A percentile compares a stretch with the other conserved stretches of the same genome.
Evolutionary conservation across 2,329 filamentous ascomycete genomes (phyloP).

Genomic region (Fusarium nematophilum): DNA sequence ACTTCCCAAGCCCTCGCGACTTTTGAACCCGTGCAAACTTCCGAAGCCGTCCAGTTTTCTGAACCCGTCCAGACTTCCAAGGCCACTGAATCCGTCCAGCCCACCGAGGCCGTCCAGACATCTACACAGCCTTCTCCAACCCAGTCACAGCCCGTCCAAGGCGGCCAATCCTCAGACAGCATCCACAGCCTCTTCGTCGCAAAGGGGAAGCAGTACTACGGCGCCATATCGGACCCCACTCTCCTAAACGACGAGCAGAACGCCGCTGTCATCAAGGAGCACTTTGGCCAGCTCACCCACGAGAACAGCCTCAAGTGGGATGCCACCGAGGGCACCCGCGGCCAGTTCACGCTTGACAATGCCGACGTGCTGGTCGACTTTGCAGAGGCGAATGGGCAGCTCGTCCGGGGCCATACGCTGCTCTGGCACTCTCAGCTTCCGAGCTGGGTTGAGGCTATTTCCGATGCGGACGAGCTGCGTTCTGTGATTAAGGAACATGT

Average conservation of each 20-base stretch:
- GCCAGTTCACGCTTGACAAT: conserved; percentile 67
- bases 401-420: conserved; percentile 73
- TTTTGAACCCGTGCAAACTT: no score
- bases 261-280: conserved; percentile 65
- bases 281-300: conserved; percentile 73
- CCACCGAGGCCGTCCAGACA: no score
- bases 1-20: no score
- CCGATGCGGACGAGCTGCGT: conserved; percentile 62
- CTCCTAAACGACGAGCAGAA: conserved; percentile 61
- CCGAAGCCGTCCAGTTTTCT: no score
- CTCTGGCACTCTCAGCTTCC: conserved; percentile 73
- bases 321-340: conserved; percentile 58
- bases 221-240: conserved; percentile 66
- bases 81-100: no score
- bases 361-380: conserved; percentile 71
- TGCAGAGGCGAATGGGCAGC: conserved; percentile 65
- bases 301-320: conserved; percentile 82
- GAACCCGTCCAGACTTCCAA: no score
- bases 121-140: no score
- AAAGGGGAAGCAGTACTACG: conserved; percentile 74
- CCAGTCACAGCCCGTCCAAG: no score
- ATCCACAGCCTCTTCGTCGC: no score
- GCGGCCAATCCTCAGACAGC: no score
- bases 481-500: conserved; percentile 70
- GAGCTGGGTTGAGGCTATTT: conserved; percentile 68